These are phyloP conservation scores for Candida morakotiae DNA, from an alignment of 805 yeast genomes.

Conservation along the genomic window DNA sequence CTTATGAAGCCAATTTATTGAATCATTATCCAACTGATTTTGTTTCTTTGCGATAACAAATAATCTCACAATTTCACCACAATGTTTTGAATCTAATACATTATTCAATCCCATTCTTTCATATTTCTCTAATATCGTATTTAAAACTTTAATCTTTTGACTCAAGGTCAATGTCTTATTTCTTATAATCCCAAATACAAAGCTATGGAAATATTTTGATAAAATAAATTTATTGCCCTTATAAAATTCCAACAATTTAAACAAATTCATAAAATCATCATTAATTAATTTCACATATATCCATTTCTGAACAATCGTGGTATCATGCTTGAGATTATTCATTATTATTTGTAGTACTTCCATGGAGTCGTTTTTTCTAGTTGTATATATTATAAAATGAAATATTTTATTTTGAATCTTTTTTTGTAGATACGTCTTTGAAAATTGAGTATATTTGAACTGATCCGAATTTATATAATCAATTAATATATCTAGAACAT, in stretches of 20 bases:
- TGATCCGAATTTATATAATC: background rate
- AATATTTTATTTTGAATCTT: slow-evolving; percentile 7
- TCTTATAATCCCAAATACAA: slow-evolving; percentile 25
- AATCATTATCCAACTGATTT: slow-evolving; percentile 1
- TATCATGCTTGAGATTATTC: background rate
- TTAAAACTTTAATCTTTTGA: slow-evolving; percentile 14
- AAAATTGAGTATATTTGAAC: slow-evolving; percentile 1
- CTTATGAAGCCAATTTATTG: slow-evolving; percentile 3
- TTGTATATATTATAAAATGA: slow-evolving; percentile 1
- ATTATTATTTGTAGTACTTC: background rate
- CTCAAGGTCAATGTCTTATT: slow-evolving; percentile 12
- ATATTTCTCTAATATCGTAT: slow-evolving; percentile 8
- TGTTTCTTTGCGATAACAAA: slow-evolving; percentile 4
- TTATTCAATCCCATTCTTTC: slow-evolving; percentile 10
- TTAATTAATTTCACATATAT: slow-evolving; percentile 23
- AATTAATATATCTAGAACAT: slow-evolving; percentile 7
- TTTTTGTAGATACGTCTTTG: slow-evolving; percentile 2
- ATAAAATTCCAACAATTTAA: slow-evolving; percentile 21
- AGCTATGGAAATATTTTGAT: slow-evolving; percentile 14
- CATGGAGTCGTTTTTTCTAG: slow-evolving; percentile 10
- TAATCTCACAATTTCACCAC: slow-evolving; percentile 12
- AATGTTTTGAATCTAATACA: slow-evolving; percentile 12
- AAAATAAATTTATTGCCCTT: slow-evolving; percentile 16
- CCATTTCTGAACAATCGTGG: background rate
- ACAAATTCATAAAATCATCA: slow-evolving; percentile 21